A percentile compares a stretch with the other conserved stretches of the same genome.
Evolutionary conservation across 1,284 basidiomycete species (phyloP).

Genomic region (Apiotrichum gracile): DNA sequence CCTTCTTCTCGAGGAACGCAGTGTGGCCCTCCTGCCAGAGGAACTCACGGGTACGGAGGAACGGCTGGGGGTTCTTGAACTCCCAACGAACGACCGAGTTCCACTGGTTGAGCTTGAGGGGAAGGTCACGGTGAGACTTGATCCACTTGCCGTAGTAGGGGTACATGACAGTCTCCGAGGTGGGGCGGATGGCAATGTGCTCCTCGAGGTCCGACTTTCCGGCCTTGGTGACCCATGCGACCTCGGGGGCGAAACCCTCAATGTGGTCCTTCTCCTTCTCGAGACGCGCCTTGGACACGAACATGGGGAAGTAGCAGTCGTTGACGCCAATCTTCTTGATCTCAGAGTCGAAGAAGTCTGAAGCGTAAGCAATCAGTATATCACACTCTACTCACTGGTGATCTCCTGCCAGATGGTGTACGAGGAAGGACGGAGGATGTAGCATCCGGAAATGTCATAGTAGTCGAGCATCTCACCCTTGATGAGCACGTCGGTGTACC

Average conservation of each 20-base stretch:
- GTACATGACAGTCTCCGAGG: slow-evolving; percentile 97
- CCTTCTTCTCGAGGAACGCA: slow-evolving; percentile 78
- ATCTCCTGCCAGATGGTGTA: slow-evolving; percentile 97
- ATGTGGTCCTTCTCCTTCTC: slow-evolving; percentile 98
- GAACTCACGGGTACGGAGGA: slow-evolving; percentile 98
- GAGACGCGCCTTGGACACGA: slow-evolving; percentile 85
- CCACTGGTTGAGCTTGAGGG: slow-evolving; percentile 97
- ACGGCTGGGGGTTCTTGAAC: slow-evolving; percentile 98
- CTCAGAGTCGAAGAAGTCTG: slow-evolving; percentile 75
- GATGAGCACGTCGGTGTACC: slow-evolving; percentile 93
- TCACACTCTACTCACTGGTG: slow-evolving; percentile 53
- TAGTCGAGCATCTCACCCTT: slow-evolving; percentile 99
- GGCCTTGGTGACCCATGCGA: slow-evolving; percentile 97
- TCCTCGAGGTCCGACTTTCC: slow-evolving; percentile 92
- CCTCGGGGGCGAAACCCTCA: slow-evolving; percentile 99
- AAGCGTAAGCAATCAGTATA: not conserved
- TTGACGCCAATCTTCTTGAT: slow-evolving; percentile 95
- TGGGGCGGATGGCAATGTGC: slow-evolving; percentile 95
- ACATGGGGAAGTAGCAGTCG: slow-evolving; percentile 99
- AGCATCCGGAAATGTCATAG: slow-evolving; percentile 97
- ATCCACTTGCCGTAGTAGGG: slow-evolving; percentile 99
- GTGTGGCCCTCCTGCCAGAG: slow-evolving; percentile 99
- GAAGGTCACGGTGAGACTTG: slow-evolving; percentile 92
- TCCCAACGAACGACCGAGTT: slow-evolving; percentile 99
- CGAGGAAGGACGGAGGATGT: slow-evolving; percentile 96